Percentiles rank a stretch among this genome's conserved stretches.
These are phyloP conservation scores for Suhomyces vadensis DNA, from an alignment of 805 yeast genomes.

Conservation along the genomic window DNA sequence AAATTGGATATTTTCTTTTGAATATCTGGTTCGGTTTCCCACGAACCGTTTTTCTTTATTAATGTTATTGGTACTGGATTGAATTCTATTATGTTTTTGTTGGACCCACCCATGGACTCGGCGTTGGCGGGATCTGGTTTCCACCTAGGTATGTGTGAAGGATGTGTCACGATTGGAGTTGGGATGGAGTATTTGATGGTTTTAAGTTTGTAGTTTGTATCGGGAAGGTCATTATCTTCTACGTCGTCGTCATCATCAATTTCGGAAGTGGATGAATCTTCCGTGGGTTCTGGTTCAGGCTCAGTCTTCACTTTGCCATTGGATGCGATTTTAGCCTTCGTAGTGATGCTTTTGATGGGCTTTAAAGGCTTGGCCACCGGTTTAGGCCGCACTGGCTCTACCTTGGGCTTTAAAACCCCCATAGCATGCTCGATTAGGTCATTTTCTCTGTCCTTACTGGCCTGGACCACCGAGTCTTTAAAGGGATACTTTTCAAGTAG, in stretches of 20 bases:
- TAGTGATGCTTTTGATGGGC: neutral
- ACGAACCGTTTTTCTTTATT: constrained; percentile 13
- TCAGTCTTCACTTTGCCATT: constrained; percentile 4
- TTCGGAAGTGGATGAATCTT: neutral
- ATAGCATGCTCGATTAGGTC: constrained; percentile 16
- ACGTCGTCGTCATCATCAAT: constrained; percentile 6
- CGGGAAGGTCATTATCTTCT: constrained; percentile 7
- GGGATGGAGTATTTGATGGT: constrained; percentile 33
- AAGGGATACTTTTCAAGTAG: constrained; percentile 38
- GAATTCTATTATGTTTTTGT: constrained; percentile 25
- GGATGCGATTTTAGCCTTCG: neutral
- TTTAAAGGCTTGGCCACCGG: neutral
- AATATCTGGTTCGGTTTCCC: constrained; percentile 27
- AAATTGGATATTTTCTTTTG: constrained; percentile 27
- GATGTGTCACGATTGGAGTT: constrained; percentile 41
- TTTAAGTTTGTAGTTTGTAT: constrained; percentile 27
- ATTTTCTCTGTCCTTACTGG: constrained; percentile 22
- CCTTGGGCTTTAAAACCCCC: constrained; percentile 1
- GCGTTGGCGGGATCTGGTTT: constrained; percentile 27
- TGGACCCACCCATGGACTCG: constrained; percentile 16
- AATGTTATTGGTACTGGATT: constrained; percentile 31
- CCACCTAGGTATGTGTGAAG: constrained; percentile 47
- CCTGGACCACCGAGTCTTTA: constrained; percentile 28
- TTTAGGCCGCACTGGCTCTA: neutral
- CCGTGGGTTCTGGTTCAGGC: neutral